Evolutionary conservation across 2,329 filamentous ascomycete genomes (phyloP).

Genomic region (Pezicula rhizophila): DNA sequence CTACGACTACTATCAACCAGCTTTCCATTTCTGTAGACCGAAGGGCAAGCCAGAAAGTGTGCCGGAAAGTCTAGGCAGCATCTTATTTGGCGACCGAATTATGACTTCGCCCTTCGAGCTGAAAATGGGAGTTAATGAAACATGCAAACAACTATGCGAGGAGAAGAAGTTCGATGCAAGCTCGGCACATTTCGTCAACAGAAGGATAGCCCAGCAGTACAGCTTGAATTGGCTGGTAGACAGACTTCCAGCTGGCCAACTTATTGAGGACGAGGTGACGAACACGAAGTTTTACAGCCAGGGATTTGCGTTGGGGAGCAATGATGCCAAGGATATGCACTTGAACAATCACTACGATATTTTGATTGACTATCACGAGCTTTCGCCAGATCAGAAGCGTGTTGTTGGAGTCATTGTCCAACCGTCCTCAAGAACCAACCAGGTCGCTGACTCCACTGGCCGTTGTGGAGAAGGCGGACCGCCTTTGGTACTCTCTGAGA

Average conservation of each 20-base stretch:
- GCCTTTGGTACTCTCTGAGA: conserved; percentile 59
- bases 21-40: conserved; percentile 84
- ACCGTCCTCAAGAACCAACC: conserved; percentile 64
- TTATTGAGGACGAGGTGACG: conserved; percentile 70
- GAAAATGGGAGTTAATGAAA: conserved; percentile 79
- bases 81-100: conserved; percentile 94
- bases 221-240: conserved; percentile 96
- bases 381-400: conserved; percentile 64
- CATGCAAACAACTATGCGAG: conserved; percentile 75
- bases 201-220: conserved; percentile 76
- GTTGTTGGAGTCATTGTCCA: conserved; percentile 90
- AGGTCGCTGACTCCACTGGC: conserved; percentile 32
- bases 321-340: conserved; percentile 47
- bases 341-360: conserved; percentile 98
- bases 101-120: conserved; percentile 93
- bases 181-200: conserved; percentile 74
- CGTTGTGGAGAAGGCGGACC: conserved; percentile 55
- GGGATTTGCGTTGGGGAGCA: conserved; percentile 74
- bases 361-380: conserved; percentile 82
- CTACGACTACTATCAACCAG: conserved; percentile 90
- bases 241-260: conserved; percentile 83
- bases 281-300: conserved; percentile 81
- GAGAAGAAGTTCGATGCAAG: conserved; percentile 58
- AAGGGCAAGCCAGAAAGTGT: conserved; percentile 70
- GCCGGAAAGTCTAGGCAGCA: conserved; percentile 87